phyloP scores from a whole-genome alignment of 768 basidiomycete species.

The Rhodotorula toruloides region DNA sequence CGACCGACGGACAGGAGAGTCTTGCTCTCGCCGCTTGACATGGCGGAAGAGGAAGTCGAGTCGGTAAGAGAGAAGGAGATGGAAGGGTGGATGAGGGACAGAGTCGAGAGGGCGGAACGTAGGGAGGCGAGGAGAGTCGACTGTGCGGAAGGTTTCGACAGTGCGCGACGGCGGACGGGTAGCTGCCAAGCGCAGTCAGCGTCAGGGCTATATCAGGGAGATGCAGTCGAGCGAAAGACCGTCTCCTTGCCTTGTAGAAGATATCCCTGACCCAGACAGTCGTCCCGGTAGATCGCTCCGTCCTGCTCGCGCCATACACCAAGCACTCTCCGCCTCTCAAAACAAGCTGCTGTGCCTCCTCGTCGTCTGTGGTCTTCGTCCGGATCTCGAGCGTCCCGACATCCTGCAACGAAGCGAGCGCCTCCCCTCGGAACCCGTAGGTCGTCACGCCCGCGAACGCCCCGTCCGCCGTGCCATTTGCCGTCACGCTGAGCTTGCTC shows the following conservation, averaged over 20 bases:
- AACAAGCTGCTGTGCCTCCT: constrained; percentile 67
- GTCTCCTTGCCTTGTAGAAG: constrained; percentile 61
- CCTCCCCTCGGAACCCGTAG: constrained; percentile 45
- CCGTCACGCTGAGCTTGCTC: background rate
- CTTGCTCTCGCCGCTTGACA: background rate
- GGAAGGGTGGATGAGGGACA: constrained; percentile 23
- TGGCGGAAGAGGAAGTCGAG: background rate
- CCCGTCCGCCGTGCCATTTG: background rate
- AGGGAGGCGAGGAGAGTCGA: background rate
- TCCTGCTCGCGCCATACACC: background rate
- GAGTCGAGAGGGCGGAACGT: constrained; percentile 6
- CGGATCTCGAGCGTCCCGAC: constrained; percentile 74
- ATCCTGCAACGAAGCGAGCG: constrained; percentile 75
- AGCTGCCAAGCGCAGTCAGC: constrained; percentile 3
- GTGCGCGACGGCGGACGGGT: constrained; percentile 27
- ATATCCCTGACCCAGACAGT: constrained; percentile 78
- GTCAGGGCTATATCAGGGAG: too few relatives aligned
- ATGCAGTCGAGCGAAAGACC: too few relatives aligned
- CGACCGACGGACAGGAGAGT: constrained; percentile 2
- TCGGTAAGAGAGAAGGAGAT: constrained; percentile 27
- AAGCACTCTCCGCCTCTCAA: constrained; percentile 43
- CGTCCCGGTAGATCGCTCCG: constrained; percentile 44
- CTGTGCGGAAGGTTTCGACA: constrained; percentile 11
- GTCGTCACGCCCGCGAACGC: background rate
- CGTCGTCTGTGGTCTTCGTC: constrained; percentile 56